phyloP scores from a whole-genome alignment of 140 eudicot genomes.

The Oenanthe javanica region DNA sequence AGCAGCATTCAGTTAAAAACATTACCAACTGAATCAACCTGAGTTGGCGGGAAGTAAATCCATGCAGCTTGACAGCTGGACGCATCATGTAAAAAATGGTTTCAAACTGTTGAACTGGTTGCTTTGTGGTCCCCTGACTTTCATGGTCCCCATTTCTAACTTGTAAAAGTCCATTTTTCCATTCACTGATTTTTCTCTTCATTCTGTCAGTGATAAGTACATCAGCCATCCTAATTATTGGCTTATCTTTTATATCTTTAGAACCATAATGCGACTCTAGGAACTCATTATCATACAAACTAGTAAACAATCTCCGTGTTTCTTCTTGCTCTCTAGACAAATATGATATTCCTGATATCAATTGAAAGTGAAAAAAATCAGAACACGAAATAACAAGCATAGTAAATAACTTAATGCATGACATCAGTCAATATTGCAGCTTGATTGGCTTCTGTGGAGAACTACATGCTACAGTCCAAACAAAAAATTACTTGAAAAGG shows the following conservation, averaged over 20 bases:
- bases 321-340: conserved; percentile 91
- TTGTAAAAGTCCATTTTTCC: conserved; percentile 52
- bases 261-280: conserved; percentile 20
- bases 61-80: conserved; percentile 70
- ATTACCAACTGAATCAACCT: conserved; percentile 90
- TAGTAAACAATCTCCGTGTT: conserved; percentile 39
- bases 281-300: conserved; percentile 31
- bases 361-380: conserved; percentile 29
- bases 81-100: conserved; percentile 64
- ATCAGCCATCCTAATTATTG: conserved; percentile 60
- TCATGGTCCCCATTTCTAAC: conserved; percentile 31
- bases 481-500: not conserved
- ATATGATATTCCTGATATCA: conserved; percentile 95
- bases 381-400: conserved; percentile 12
- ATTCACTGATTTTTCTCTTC: conserved; percentile 49
- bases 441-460: not conserved
- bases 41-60: conserved; percentile 74
- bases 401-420: not conserved
- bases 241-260: conserved; percentile 33
- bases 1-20: conserved; percentile 21
- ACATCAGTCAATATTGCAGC: not conserved
- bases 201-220: conserved; percentile 71
- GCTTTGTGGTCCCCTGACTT: conserved; percentile 21
- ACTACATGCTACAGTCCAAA: not conserved
- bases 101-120: conserved; percentile 39